phyloP scores from a whole-genome alignment of 192 early-diverging fungal species.

The Cladochytrium replicatum region DNA sequence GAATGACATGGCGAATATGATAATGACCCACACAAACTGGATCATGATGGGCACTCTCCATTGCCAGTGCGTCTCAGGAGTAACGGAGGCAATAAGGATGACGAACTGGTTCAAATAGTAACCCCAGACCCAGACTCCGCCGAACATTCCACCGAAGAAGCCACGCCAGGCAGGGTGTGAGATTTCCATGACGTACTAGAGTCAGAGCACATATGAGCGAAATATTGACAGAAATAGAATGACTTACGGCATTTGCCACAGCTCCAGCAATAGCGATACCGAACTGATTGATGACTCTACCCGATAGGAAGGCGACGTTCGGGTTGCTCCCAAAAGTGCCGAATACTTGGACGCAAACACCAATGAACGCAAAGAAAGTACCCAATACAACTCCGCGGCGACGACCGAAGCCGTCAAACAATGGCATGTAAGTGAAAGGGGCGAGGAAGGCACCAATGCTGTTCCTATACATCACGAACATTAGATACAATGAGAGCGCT shows the following conservation, averaged over 20 bases:
- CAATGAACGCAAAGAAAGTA: not conserved
- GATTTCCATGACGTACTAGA: not conserved
- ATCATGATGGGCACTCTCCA: not conserved
- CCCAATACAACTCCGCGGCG: not conserved
- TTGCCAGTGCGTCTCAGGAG: not conserved
- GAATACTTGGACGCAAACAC: not conserved
- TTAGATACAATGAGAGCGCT: not conserved
- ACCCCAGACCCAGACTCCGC: not conserved
- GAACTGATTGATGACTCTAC: too few species aligned
- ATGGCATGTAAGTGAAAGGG: not conserved
- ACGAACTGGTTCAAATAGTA: not conserved
- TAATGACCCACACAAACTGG: not conserved
- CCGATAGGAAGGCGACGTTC: not conserved
- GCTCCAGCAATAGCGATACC: not conserved
- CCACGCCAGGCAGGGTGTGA: not conserved
- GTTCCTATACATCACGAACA: not conserved
- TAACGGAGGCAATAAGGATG: not conserved
- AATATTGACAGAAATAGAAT: not conserved
- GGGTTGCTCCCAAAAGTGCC: not conserved
- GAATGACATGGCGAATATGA: too few species aligned
- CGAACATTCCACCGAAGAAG: not conserved
- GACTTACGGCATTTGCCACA: not conserved
- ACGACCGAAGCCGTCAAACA: not conserved
- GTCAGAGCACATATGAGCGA: not conserved
- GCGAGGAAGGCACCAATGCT: not conserved